Evolutionary conservation across 805 yeast genomes (phyloP), one percentile per base, ranked within the genome.

Genomic region (Candida rishiriensis): DNA sequence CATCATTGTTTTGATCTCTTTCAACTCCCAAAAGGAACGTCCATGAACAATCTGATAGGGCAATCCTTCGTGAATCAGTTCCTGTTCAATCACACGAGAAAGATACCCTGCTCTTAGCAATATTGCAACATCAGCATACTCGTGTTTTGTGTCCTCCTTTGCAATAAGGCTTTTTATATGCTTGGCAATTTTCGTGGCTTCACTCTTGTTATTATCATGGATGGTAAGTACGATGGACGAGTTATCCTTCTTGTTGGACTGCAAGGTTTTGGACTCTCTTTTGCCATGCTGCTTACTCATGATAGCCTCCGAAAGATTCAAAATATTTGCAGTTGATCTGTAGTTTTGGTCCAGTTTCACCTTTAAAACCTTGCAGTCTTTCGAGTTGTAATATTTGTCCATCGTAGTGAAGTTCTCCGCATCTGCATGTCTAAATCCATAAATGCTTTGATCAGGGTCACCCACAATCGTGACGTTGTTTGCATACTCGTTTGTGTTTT

Each of bases 381-480:
- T 56, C 1, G 57, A 51, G 2, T 21, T 41, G 35, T 56, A 74
- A 46, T 68, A 57, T 0, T 52, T 42, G 34, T 65, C 61, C 86
- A 88, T 79, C 12, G 68, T 67, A 34, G 65, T 65, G 54, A 90
- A 87, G 54, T 86, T 89, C 14, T 70, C 66, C 1, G 83, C 71
- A 31, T 80, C 79, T 0, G 97, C 97, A 55, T 83, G 81, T 48
- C 98, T 70, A 54, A 91, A 91, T 0, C 84, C 88, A 61, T 93
- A 91, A 17, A 91, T 91, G 57, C 95, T 83, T 63, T 91, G 99
- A 62, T 93, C 97, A 0, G 97, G 96, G 59, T 91, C 99, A 1
- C 99, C 99, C 2, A 91, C 97, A 1, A 89, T 82, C 0, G 97
- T 87, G 9, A 91, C 74, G 46, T 82, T 82, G 48, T 79, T 60